A percentile compares a stretch with the other conserved stretches of the same genome.
Evolutionary conservation across 257 asterid species (phyloP).

Genomic region (Gardenia jasminoides): DNA sequence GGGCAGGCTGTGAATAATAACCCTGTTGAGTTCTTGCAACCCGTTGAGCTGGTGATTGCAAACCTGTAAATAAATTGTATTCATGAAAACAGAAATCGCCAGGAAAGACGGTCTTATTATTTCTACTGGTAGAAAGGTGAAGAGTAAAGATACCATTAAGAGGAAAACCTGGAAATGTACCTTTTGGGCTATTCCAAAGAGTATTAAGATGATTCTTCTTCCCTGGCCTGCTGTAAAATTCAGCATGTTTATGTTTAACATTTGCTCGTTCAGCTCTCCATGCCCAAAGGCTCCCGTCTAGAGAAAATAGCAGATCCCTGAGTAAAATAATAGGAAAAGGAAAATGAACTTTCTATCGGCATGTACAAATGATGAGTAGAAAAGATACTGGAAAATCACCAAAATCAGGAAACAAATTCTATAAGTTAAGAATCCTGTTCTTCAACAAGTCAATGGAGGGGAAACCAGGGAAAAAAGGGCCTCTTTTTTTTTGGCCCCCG

Average conservation of each 20-base stretch:
- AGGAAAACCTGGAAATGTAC: slow-evolving; percentile 48
- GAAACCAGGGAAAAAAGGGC: no score
- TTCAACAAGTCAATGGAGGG: no score
- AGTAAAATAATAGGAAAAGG: background rate
- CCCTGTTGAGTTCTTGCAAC: slow-evolving; percentile 12
- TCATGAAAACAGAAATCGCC: background rate
- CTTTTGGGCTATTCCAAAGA: slow-evolving; percentile 41
- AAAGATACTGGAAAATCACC: background rate
- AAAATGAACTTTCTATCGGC: no score
- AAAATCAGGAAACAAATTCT: background rate
- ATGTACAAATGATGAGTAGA: background rate
- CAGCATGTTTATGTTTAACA: slow-evolving; percentile 47
- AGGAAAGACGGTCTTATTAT: no score
- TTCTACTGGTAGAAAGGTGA: background rate
- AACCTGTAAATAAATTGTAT: background rate
- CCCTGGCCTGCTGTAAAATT: slow-evolving; percentile 61
- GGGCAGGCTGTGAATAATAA: slow-evolving; percentile 29
- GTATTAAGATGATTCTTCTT: slow-evolving; percentile 35
- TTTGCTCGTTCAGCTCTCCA: slow-evolving; percentile 33
- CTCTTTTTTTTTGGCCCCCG: no score
- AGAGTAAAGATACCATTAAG: slow-evolving; percentile 39
- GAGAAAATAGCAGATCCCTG: slow-evolving; percentile 45
- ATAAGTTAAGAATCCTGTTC: no score
- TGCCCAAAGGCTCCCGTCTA: slow-evolving; percentile 35
- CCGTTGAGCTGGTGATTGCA: slow-evolving; percentile 3